Conservation (phyloP, 2,329 filamentous ascomycete genomes). For the Hyphodiscus sp. region DNA sequence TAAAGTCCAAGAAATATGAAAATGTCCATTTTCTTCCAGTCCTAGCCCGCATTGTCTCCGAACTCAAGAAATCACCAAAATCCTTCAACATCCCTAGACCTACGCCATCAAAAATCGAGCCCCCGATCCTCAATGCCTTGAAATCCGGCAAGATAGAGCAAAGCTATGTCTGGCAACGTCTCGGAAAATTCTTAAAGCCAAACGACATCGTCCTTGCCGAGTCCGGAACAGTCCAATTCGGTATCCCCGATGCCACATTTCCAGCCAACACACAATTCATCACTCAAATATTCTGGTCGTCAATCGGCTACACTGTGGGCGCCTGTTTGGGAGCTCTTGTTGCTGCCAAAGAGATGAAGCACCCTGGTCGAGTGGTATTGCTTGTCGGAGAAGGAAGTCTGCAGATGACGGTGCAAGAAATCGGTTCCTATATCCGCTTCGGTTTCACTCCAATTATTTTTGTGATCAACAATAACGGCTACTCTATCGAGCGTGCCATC, state of each 20-base stretch:
- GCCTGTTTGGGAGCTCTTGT: constrained; percentile 49
- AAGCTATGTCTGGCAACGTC: not conserved
- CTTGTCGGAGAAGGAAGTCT: constrained; percentile 60
- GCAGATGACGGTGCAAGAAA: constrained; percentile 60
- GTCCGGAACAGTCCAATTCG: constrained; percentile 37
- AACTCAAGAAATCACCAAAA: constrained; percentile 16
- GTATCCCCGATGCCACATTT: constrained; percentile 43
- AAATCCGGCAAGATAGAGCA: not conserved
- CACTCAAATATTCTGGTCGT: constrained; percentile 49
- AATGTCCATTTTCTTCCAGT: constrained; percentile 63
- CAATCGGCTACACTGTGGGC: constrained; percentile 54
- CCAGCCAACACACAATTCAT: constrained; percentile 43
- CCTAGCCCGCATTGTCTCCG: constrained; percentile 55
- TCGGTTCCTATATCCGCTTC: constrained; percentile 55
- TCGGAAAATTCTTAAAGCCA: not conserved
- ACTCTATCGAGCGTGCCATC: constrained; percentile 52
- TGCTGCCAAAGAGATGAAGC: constrained; percentile 41
- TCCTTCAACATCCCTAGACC: constrained; percentile 9
- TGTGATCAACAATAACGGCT: constrained; percentile 53
- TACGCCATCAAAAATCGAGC: not conserved
- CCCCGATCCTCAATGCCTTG: not conserved
- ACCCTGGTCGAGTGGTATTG: constrained; percentile 43
- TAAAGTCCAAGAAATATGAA: constrained; percentile 19
- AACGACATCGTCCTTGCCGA: not conserved
- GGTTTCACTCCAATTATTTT: constrained; percentile 44